phyloP scores from a whole-genome alignment of 768 basidiomycete genomes.

The Baorangia bicolor region DNA sequence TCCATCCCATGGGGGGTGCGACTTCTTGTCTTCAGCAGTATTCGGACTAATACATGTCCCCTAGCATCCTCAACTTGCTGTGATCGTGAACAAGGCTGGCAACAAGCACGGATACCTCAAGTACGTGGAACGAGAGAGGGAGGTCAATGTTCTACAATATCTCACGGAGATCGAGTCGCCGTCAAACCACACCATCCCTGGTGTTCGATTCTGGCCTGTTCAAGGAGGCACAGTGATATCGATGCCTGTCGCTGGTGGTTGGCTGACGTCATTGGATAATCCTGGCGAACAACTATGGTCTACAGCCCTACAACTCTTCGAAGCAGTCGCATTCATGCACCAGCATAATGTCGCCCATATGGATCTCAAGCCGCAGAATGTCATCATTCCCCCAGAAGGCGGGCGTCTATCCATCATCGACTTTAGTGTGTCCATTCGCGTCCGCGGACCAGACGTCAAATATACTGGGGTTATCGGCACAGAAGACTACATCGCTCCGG shows the following conservation, averaged over 20 bases:
- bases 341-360: constrained; percentile 13
- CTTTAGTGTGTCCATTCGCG: no score
- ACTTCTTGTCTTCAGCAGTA: neutral
- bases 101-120: constrained; percentile 9
- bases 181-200: constrained; percentile 12
- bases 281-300: constrained; percentile 3
- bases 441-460: no score
- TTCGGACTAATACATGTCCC: neutral
- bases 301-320: neutral
- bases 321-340: constrained; percentile 11
- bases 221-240: no score
- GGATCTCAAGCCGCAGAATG: no score
- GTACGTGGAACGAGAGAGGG: neutral
- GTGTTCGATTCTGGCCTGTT: constrained; percentile 1
- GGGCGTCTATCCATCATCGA: no score
- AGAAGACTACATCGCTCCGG: no score
- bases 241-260: no score
- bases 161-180: constrained; percentile 2
- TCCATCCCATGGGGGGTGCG: no score
- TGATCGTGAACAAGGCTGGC: neutral
- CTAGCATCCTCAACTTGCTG: constrained; percentile 15
- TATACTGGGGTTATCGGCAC: no score
- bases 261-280: no score
- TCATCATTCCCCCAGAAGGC: no score
- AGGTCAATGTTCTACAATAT: constrained; percentile 8